A percentile compares a stretch with the other conserved stretches of the same genome.
These are phyloP conservation scores for Zygoascus ofunaensis DNA, from an alignment of 805 yeast genomes.

Conservation along the genomic window DNA sequence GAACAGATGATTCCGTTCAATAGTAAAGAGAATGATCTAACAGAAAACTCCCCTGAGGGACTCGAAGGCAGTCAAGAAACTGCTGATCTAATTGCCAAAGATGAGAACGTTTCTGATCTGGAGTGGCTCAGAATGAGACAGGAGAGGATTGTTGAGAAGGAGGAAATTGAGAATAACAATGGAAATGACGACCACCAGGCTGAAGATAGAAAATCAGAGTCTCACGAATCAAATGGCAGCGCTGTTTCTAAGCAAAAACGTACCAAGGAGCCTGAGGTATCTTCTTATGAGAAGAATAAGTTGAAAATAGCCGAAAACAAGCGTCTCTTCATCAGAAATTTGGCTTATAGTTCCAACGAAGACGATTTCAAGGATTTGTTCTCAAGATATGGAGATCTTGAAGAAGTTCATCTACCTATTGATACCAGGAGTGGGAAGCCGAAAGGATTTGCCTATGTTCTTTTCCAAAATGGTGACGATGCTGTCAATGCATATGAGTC, in stretches of 20 bases:
- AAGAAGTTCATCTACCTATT: slow-evolving; percentile 86
- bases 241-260: slow-evolving; percentile 6
- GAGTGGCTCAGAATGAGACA: slow-evolving; percentile 82
- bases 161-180: slow-evolving; percentile 10
- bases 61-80: slow-evolving; percentile 19
- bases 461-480: slow-evolving; percentile 55
- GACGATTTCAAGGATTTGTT: slow-evolving; percentile 65
- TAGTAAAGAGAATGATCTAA: slow-evolving; percentile 20
- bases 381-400: slow-evolving; percentile 56
- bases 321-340: slow-evolving; percentile 80
- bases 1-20: slow-evolving; percentile 41
- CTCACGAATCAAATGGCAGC: background rate
- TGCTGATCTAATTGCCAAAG: slow-evolving; percentile 32
- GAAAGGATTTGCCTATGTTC: slow-evolving; percentile 85
- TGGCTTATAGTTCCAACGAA: slow-evolving; percentile 69
- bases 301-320: slow-evolving; percentile 55
- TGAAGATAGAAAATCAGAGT: slow-evolving; percentile 16
- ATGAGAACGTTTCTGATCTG: slow-evolving; percentile 56
- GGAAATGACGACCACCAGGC: background rate
- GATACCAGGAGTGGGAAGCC: slow-evolving; percentile 85
- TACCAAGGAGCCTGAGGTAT: slow-evolving; percentile 37
- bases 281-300: too few relatives aligned
- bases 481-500: slow-evolving; percentile 68
- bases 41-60: too few relatives aligned
- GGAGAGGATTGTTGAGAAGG: slow-evolving; percentile 48